A percentile compares a stretch with the other conserved stretches of the same genome.
Conservation (phyloP, 257 asterid genomes). For the Plantago major region DNA sequence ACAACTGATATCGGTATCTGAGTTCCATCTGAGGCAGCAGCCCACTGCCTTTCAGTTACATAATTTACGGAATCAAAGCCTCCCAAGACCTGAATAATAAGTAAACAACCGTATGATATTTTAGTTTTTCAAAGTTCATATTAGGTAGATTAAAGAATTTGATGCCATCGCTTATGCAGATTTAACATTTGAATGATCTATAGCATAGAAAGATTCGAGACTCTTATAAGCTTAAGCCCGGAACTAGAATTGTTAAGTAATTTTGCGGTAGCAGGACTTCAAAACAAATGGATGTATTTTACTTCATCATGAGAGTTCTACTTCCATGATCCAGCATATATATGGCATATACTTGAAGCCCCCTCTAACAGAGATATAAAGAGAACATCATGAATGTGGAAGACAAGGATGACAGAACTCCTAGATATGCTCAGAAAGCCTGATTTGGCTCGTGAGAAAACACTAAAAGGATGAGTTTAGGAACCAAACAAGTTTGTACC, state of each 20-base stretch:
- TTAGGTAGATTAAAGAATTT: neutral
- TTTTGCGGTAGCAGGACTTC: neutral
- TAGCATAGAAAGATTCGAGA: neutral
- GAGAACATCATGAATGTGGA: too few relatives aligned
- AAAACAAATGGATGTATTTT: neutral
- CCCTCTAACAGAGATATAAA: too few relatives aligned
- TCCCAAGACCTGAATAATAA: constrained; percentile 66
- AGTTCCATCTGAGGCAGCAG: constrained; percentile 82
- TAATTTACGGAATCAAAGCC: constrained; percentile 80
- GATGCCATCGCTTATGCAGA: neutral
- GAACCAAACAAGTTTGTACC: too few relatives aligned
- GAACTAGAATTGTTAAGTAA: neutral
- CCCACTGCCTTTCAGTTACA: constrained; percentile 86
- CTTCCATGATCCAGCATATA: too few relatives aligned
- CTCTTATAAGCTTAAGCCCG: neutral
- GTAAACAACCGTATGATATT: constrained; percentile 8
- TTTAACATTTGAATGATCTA: neutral
- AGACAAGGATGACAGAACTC: too few relatives aligned
- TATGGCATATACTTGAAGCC: too few relatives aligned
- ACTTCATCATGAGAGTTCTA: too few relatives aligned
- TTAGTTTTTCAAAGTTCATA: constrained; percentile 2
- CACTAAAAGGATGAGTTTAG: too few relatives aligned
- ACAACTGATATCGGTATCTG: constrained; percentile 75
- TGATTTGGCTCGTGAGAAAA: too few relatives aligned
- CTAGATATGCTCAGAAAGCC: too few relatives aligned